A percentile compares a stretch with the other conserved stretches of the same genome.
These are phyloP conservation scores for Cladobotryum protrusum DNA, from an alignment of 2,329 filamentous ascomycete species.

Conservation along the genomic window DNA sequence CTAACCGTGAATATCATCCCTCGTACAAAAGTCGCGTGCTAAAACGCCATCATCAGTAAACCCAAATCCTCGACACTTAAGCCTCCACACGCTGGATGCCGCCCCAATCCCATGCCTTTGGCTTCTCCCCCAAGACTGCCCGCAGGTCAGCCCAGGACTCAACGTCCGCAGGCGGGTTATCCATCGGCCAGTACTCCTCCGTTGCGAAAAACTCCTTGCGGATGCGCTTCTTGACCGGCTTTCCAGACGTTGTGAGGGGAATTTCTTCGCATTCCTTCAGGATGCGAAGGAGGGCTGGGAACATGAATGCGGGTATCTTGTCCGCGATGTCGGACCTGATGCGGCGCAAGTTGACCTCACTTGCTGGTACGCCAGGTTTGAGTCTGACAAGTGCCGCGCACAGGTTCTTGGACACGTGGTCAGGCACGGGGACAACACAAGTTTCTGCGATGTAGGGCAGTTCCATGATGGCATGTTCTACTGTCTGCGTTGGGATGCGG, in stretches of 20 bases:
- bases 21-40: too few species aligned
- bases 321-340: neutral
- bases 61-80: too few species aligned
- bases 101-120: too few species aligned
- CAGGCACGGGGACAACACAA: neutral
- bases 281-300: neutral
- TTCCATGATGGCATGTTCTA: neutral
- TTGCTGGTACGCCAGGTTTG: too few species aligned
- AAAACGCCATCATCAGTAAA: too few species aligned
- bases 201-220: neutral
- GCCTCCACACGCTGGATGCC: too few species aligned
- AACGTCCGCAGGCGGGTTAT: neutral
- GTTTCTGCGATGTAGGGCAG: conserved; percentile 2
- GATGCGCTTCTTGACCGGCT: neutral
- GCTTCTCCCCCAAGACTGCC: too few species aligned
- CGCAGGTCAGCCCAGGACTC: neutral
- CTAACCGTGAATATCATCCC: too few species aligned
- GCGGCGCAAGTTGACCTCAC: neutral
- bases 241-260: neutral
- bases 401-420: neutral
- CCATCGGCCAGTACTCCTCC: neutral
- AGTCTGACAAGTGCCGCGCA: neutral
- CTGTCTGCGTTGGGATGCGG: neutral
- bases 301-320: neutral
- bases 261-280: neutral